These are phyloP conservation scores for Ilyonectria mors-panacis DNA, from an alignment of 2,329 filamentous ascomycete genomes.

Conservation along the genomic window DNA sequence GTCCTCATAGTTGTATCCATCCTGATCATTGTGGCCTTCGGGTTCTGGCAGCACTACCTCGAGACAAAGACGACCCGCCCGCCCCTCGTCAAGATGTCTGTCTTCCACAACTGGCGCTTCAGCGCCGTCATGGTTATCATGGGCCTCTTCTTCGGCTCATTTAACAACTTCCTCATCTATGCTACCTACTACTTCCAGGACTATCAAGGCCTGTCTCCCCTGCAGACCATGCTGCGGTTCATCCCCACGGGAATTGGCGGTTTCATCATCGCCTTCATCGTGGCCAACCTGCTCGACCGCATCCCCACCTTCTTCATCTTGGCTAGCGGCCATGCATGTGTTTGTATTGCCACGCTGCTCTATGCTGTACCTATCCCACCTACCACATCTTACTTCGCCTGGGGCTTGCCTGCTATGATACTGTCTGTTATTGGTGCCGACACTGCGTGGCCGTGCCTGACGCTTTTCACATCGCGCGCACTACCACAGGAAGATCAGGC, in stretches of 20 bases:
- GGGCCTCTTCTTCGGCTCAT: slow-evolving; percentile 75
- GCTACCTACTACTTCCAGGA: slow-evolving; percentile 81
- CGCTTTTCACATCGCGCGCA: slow-evolving; percentile 75
- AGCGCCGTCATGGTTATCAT: slow-evolving; percentile 76
- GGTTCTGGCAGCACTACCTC: slow-evolving; percentile 70
- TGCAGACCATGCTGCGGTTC: slow-evolving; percentile 79
- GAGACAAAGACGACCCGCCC: slow-evolving; percentile 53
- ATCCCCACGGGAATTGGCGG: slow-evolving; percentile 76
- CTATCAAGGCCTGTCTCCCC: slow-evolving; percentile 71
- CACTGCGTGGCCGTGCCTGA: slow-evolving; percentile 75
- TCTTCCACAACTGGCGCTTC: slow-evolving; percentile 73
- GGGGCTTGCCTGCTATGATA: slow-evolving; percentile 76
- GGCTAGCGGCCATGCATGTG: slow-evolving; percentile 68
- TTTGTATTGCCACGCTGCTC: slow-evolving; percentile 70
- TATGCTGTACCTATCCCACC: slow-evolving; percentile 75
- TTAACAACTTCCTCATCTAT: slow-evolving; percentile 78
- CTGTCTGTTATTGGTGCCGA: slow-evolving; percentile 77
- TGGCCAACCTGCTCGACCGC: slow-evolving; percentile 70
- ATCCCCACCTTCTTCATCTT: slow-evolving; percentile 72
- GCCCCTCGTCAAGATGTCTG: slow-evolving; percentile 77
- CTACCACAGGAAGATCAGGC: slow-evolving; percentile 76
- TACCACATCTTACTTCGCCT: slow-evolving; percentile 76
- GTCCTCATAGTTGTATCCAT: slow-evolving; percentile 71
- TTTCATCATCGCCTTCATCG: slow-evolving; percentile 68
- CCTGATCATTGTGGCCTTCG: slow-evolving; percentile 69